phyloP scores from a whole-genome alignment of 352 stramenopile species.

The Phytopythium litorale region DNA sequence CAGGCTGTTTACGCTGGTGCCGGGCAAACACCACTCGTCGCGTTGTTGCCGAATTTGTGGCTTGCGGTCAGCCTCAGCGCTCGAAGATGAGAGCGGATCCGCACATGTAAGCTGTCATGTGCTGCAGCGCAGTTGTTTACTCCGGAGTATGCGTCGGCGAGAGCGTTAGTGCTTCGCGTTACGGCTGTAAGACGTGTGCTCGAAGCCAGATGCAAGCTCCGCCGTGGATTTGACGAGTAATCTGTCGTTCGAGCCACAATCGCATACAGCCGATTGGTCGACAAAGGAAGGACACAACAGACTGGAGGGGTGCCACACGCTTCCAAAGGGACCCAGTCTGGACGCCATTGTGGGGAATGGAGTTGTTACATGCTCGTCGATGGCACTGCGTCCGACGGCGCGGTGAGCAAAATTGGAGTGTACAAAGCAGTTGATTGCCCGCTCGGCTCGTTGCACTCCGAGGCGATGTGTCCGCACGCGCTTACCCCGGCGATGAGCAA shows the following conservation, averaged over 20 bases:
- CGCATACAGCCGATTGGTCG: no score
- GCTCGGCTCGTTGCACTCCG: not conserved
- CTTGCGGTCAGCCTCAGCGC: no score
- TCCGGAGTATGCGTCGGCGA: no score
- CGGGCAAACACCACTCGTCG: not conserved
- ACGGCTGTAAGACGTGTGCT: not conserved
- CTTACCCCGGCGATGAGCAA: not conserved
- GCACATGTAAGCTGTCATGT: no score
- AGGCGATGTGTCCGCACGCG: not conserved
- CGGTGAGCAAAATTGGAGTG: not conserved
- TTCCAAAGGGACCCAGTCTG: not conserved
- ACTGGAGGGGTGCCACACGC: no score
- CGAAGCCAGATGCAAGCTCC: no score
- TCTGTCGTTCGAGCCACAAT: not conserved
- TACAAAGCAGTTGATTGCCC: no score
- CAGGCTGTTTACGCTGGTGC: no score
- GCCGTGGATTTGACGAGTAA: not conserved
- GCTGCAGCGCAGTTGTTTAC: no score
- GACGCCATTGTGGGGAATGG: not conserved
- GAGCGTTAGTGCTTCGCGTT: no score
- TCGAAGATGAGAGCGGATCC: no score
- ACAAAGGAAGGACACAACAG: no score
- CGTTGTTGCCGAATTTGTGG: not conserved
- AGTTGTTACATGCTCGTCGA: not conserved
- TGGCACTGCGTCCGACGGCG: not conserved